These are phyloP conservation scores for Cyclostephanos invisitatus DNA, from an alignment of 108 stramenopile genomes.

Conservation along the genomic window DNA sequence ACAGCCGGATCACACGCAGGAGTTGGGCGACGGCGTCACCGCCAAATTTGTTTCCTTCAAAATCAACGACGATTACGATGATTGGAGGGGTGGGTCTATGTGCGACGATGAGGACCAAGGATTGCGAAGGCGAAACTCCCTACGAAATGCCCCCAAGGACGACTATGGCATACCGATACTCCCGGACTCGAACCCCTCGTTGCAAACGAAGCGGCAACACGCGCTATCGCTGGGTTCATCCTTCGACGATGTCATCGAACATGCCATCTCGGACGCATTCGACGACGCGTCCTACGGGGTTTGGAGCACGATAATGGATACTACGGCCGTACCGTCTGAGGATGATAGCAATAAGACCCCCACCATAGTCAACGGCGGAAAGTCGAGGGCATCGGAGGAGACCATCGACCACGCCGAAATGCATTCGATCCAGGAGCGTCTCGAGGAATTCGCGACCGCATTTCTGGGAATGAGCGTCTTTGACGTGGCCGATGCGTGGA, in stretches of 20 bases:
- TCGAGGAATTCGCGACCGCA: constrained; percentile 91
- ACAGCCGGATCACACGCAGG: constrained; percentile 31
- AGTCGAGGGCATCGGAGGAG: constrained; percentile 29
- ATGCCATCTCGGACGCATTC: constrained; percentile 55
- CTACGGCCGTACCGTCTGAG: constrained; percentile 20
- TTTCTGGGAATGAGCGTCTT: constrained; percentile 95
- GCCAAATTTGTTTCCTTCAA: constrained; percentile 77
- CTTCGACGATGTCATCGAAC: constrained; percentile 6
- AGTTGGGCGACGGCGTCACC: constrained; percentile 73
- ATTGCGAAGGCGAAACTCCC: constrained; percentile 10
- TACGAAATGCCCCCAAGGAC: constrained; percentile 71
- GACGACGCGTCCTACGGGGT: constrained; percentile 89
- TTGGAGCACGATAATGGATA: constrained; percentile 88
- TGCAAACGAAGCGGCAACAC: background rate
- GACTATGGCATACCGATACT: constrained; percentile 88
- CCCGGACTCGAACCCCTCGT: constrained; percentile 40
- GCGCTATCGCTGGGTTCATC: background rate
- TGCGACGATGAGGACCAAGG: constrained; percentile 1
- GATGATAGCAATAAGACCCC: constrained; percentile 13
- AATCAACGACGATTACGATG: constrained; percentile 52
- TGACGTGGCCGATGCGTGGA: constrained; percentile 93
- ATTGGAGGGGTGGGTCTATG: background rate
- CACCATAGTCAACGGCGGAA: constrained; percentile 3
- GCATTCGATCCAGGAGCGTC: constrained; percentile 55
- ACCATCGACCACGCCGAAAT: constrained; percentile 35